phyloP scores from a whole-genome alignment of 495 filamentous ascomycete genomes.

The Pyrenopolyporus hunteri region DNA sequence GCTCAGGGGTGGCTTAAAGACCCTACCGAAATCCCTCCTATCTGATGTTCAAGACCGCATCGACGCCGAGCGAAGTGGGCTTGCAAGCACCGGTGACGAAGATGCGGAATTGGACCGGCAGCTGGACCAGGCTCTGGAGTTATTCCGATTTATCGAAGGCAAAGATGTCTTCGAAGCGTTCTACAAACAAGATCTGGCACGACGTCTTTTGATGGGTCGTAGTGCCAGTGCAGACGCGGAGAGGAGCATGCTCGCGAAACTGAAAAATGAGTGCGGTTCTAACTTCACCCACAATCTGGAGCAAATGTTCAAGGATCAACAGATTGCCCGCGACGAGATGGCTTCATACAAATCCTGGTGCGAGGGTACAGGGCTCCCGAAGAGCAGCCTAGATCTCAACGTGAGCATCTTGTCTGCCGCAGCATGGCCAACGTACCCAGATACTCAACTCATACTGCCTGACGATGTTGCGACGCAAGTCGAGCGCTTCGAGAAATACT shows the following conservation, averaged over 20 bases:
- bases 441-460: constrained; percentile 77
- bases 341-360: constrained; percentile 66
- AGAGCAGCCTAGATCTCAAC: constrained; percentile 71
- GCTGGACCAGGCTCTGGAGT: constrained; percentile 86
- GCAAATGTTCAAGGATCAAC: constrained; percentile 98
- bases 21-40: constrained; percentile 66
- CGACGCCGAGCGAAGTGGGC: constrained; percentile 60
- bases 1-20: constrained; percentile 83
- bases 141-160: constrained; percentile 96
- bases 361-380: constrained; percentile 53
- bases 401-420: constrained; percentile 86
- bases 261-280: constrained; percentile 92
- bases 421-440: constrained; percentile 91
- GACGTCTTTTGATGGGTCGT: constrained; percentile 83
- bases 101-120: constrained; percentile 88
- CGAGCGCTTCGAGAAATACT: constrained; percentile 77
- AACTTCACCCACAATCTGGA: constrained; percentile 96
- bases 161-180: constrained; percentile 98
- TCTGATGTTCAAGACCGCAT: constrained; percentile 57
- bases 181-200: constrained; percentile 95
- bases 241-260: constrained; percentile 86
- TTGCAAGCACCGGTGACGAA: constrained; percentile 71
- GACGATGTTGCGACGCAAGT: constrained; percentile 70
- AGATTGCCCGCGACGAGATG: constrained; percentile 86
- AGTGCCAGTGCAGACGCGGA: constrained; percentile 95